Conservation (phyloP, 108 stramenopile genomes). For the Seminavis robusta region DNA sequence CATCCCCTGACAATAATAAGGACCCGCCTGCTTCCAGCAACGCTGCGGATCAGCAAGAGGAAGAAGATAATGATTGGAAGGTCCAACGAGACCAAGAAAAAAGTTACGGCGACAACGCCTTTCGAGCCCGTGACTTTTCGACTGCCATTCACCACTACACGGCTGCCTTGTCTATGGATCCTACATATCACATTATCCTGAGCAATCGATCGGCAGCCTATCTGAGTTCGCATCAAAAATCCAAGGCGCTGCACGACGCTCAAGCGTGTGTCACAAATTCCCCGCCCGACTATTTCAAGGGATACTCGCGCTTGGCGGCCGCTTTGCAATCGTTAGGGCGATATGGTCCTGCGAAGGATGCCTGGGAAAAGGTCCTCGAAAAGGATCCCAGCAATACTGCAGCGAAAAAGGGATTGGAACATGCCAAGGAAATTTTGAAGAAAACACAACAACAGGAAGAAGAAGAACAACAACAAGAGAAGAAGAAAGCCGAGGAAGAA, state of each 20-base stretch:
- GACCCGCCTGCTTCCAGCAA: no score
- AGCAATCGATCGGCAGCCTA: conserved; percentile 85
- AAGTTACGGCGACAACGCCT: conserved; percentile 56
- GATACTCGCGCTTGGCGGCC: conserved; percentile 73
- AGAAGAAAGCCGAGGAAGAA: conserved; percentile 5
- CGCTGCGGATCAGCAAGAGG: no score
- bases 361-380: conserved; percentile 53
- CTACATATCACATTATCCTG: conserved; percentile 49
- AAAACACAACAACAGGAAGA: conserved; percentile 23
- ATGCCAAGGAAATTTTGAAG: conserved; percentile 42
- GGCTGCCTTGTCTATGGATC: conserved; percentile 66
- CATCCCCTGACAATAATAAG: no score
- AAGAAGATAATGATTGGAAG: conserved; percentile 73
- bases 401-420: conserved; percentile 63
- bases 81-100: conserved; percentile 71
- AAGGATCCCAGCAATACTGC: conserved; percentile 48
- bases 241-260: conserved; percentile 75
- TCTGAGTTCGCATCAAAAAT: conserved; percentile 64
- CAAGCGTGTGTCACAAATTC: conserved; percentile 39
- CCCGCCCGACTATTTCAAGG: conserved; percentile 56
- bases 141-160: conserved; percentile 65
- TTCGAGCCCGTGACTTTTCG: conserved; percentile 48
- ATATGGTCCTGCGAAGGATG: conserved; percentile 50
- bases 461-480: conserved; percentile 34
- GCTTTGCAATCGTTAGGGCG: conserved; percentile 66